phyloP scores from a whole-genome alignment of 768 basidiomycete genomes.

The Kwoniella dejecticola region DNA sequence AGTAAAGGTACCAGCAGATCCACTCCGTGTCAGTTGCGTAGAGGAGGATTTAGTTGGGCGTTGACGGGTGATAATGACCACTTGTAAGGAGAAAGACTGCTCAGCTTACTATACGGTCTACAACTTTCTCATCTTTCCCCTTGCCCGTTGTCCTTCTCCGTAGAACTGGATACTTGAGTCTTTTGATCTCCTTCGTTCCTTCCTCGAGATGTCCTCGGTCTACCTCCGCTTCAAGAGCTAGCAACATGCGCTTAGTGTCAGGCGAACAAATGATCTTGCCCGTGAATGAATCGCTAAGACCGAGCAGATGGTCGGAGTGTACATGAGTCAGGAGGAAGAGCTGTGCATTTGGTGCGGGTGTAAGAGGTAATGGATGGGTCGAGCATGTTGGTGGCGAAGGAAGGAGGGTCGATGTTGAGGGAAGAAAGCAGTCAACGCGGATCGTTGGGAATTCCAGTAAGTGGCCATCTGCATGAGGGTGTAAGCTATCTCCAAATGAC shows the following conservation, averaged over 20 bases:
- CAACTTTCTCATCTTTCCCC: slow-evolving; percentile 33
- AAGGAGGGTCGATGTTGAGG: slow-evolving; percentile 53
- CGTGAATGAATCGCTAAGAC: slow-evolving; percentile 74
- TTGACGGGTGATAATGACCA: neutral
- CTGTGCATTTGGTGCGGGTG: slow-evolving; percentile 47
- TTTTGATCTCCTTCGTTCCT: slow-evolving; percentile 24
- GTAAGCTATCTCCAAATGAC: neutral
- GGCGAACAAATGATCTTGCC: slow-evolving; percentile 73
- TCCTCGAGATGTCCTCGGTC: slow-evolving; percentile 16
- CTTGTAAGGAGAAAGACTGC: neutral
- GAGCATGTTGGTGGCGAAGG: slow-evolving; percentile 49
- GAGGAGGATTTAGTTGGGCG: neutral
- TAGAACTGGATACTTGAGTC: slow-evolving; percentile 30
- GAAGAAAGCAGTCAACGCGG: slow-evolving; percentile 78
- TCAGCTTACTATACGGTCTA: slow-evolving; percentile 42
- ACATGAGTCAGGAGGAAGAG: slow-evolving; percentile 85
- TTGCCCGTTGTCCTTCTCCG: slow-evolving; percentile 15
- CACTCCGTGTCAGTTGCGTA: slow-evolving; percentile 15
- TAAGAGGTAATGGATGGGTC: slow-evolving; percentile 10
- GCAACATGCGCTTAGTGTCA: slow-evolving; percentile 83
- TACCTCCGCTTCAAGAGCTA: slow-evolving; percentile 67
- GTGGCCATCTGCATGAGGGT: slow-evolving; percentile 61
- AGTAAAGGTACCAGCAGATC: too few species aligned
- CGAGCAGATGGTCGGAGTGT: slow-evolving; percentile 82
- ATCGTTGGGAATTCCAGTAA: slow-evolving; percentile 74